These are phyloP conservation scores for Gastrolobium villosum DNA, from an alignment of 306 rosid species.

Conservation along the genomic window DNA sequence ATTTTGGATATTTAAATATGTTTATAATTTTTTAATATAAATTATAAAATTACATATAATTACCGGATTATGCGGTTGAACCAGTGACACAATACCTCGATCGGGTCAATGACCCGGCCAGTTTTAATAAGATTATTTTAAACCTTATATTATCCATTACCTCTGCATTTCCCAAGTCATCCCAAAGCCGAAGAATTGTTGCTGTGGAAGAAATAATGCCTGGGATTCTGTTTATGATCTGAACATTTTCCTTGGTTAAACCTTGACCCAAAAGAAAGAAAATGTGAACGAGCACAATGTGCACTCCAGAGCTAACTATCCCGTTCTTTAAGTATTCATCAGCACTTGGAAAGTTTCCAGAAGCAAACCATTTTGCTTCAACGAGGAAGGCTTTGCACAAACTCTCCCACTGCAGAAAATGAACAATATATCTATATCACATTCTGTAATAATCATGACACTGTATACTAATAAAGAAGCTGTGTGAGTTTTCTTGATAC, in stretches of 20 bases:
- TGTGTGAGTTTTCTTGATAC: neutral
- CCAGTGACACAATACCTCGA: too few species aligned
- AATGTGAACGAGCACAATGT: conserved; percentile 53
- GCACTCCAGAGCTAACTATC: conserved; percentile 59
- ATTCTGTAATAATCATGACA: neutral
- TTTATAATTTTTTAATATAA: too few species aligned
- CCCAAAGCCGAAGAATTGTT: conserved; percentile 68
- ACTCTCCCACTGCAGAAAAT: too few species aligned
- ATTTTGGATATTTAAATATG: too few species aligned
- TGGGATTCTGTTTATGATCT: conserved; percentile 47
- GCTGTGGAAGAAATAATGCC: conserved; percentile 54
- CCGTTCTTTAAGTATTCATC: conserved; percentile 67
- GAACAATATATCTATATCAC: too few species aligned
- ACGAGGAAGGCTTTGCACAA: conserved; percentile 3
- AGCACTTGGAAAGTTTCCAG: conserved; percentile 53
- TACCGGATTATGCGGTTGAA: too few species aligned
- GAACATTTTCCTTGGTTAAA: conserved; percentile 39
- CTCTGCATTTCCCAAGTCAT: conserved; percentile 71
- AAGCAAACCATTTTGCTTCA: conserved; percentile 78
- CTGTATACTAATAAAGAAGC: neutral
- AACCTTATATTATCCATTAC: conserved; percentile 3
- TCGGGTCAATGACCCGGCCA: too few species aligned
- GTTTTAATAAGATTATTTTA: too few species aligned
- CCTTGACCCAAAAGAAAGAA: conserved; percentile 63
- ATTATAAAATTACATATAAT: too few species aligned